Evolutionary conservation across 371 early-diverging fungal species (phyloP).

Genomic region (Lichtheimia corymbifera): DNA sequence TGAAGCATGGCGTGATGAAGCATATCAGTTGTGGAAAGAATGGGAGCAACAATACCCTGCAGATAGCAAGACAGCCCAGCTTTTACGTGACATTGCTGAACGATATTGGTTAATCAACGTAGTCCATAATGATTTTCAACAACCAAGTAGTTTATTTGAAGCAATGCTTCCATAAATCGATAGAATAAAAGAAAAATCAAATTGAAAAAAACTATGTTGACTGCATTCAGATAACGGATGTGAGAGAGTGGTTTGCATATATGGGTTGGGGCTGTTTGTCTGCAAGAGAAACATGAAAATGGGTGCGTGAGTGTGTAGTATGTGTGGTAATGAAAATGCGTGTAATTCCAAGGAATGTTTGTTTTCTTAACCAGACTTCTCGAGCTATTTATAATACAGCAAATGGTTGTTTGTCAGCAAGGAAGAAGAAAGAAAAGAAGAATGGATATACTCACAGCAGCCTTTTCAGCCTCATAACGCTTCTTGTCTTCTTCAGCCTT

Average conservation of each 20-base stretch:
- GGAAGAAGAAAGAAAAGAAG: background rate
- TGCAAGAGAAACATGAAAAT: too few relatives aligned
- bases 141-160: slow-evolving; percentile 57
- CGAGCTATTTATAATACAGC: background rate
- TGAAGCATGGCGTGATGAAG: slow-evolving; percentile 90
- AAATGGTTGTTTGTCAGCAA: too few relatives aligned
- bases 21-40: slow-evolving; percentile 87
- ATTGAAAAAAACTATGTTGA: too few relatives aligned
- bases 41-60: slow-evolving; percentile 83
- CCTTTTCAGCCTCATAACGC: slow-evolving; percentile 77
- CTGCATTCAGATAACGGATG: too few relatives aligned
- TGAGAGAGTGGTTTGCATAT: too few relatives aligned
- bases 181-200: slow-evolving; percentile 6
- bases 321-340: background rate
- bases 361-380: background rate
- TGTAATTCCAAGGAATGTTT: background rate
- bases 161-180: slow-evolving; percentile 34
- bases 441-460: slow-evolving; percentile 31
- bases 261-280: too few relatives aligned
- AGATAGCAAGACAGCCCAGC: slow-evolving; percentile 48
- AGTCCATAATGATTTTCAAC: slow-evolving; percentile 87
- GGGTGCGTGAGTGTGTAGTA: too few relatives aligned
- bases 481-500: slow-evolving; percentile 67
- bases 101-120: slow-evolving; percentile 89
- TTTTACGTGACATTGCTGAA: slow-evolving; percentile 67